Percentiles rank a stretch among this genome's conserved stretches.
These are phyloP conservation scores for Thozetella sp. DNA, from an alignment of 495 filamentous ascomycete species.

Conservation along the genomic window DNA sequence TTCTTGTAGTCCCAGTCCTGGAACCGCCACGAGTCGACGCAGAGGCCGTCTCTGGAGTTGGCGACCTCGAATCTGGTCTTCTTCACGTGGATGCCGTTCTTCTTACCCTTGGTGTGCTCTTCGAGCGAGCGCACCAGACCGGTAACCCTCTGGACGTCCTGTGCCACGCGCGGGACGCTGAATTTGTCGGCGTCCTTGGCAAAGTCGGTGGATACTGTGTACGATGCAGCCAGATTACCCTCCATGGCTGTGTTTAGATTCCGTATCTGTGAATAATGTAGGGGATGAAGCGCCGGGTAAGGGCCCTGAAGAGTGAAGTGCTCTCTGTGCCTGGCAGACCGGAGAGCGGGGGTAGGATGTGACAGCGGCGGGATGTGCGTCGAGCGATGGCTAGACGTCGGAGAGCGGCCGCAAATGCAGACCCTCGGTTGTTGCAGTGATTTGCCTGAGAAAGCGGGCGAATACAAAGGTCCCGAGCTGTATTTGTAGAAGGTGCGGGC, in stretches of 20 bases:
- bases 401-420: no score
- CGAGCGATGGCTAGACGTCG: no score
- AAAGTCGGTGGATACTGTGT: slow-evolving; percentile 28
- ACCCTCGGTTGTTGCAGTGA: no score
- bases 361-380: no score
- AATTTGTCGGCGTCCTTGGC: slow-evolving; percentile 21
- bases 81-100: slow-evolving; percentile 61
- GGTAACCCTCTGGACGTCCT: slow-evolving; percentile 64
- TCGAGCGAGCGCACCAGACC: slow-evolving; percentile 61
- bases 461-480: background rate
- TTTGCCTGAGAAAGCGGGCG: background rate
- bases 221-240: slow-evolving; percentile 14
- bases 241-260: slow-evolving; percentile 18
- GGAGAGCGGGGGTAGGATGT: no score
- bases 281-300: background rate
- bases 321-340: no score
- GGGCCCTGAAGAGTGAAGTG: no score
- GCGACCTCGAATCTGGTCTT: slow-evolving; percentile 72
- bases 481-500: background rate
- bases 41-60: slow-evolving; percentile 54
- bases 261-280: slow-evolving; percentile 10
- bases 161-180: slow-evolving; percentile 56
- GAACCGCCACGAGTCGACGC: slow-evolving; percentile 90
- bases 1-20: slow-evolving; percentile 96
- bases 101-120: slow-evolving; percentile 50